phyloP scores from a whole-genome alignment of 768 basidiomycete species.

The Hypholoma sublateritium region DNA sequence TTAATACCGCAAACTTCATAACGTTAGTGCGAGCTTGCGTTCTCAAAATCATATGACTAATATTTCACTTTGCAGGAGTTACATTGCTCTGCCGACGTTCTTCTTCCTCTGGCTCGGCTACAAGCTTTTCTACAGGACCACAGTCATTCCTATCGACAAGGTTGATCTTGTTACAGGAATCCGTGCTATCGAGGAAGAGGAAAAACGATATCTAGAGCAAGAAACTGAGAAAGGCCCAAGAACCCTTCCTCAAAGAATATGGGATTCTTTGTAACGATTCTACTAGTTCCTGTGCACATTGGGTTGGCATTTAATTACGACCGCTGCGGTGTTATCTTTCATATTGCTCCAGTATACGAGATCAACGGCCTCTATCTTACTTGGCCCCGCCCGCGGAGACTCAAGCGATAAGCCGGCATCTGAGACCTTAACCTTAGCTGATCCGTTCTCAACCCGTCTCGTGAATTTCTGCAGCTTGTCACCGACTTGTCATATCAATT shows the following conservation, averaged over 20 bases:
- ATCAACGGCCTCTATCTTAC: too few relatives aligned
- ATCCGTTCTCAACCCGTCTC: too few relatives aligned
- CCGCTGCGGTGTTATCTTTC: not conserved
- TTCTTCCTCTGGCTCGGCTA: constrained; percentile 41
- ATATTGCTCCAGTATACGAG: not conserved
- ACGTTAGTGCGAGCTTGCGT: constrained; percentile 39
- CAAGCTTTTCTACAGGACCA: constrained; percentile 36
- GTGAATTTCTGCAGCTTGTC: too few relatives aligned
- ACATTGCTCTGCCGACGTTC: constrained; percentile 43
- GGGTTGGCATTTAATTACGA: not conserved
- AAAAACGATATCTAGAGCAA: constrained; percentile 46
- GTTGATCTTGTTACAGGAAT: constrained; percentile 64
- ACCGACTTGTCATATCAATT: too few relatives aligned
- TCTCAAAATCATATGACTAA: not conserved
- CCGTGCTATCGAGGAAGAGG: constrained; percentile 62
- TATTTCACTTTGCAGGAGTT: constrained; percentile 32
- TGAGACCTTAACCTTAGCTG: too few relatives aligned
- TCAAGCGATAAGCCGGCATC: too few relatives aligned
- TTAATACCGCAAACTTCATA: constrained; percentile 56
- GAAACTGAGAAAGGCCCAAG: constrained; percentile 41
- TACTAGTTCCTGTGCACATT: not conserved
- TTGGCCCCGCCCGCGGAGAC: not conserved
- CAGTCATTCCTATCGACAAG: constrained; percentile 40
- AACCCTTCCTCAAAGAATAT: constrained; percentile 26
- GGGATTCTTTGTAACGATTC: constrained; percentile 37